phyloP scores from a whole-genome alignment of 345 rosid genomes.

The Linum usitatissimum region DNA sequence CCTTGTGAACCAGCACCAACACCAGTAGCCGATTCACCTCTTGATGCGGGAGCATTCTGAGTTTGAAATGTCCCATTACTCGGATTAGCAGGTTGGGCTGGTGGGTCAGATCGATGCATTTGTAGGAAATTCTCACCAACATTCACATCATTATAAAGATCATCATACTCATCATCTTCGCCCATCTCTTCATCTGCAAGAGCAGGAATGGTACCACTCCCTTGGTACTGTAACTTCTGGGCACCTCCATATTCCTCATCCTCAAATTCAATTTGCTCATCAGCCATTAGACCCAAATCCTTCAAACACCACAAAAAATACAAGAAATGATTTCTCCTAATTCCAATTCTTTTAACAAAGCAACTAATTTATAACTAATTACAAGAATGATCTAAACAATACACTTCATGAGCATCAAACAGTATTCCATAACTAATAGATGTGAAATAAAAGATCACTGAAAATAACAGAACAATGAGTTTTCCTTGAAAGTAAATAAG shows the following conservation, averaged over 20 bases:
- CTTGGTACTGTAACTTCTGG: slow-evolving; percentile 54
- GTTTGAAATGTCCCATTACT: slow-evolving; percentile 32
- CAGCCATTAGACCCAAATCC: slow-evolving; percentile 6
- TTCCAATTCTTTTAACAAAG: not conserved
- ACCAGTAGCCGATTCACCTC: slow-evolving; percentile 5
- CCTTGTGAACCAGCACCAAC: slow-evolving; percentile 30
- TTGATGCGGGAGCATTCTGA: slow-evolving; percentile 30
- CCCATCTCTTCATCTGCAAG: slow-evolving; percentile 67
- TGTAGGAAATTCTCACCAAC: slow-evolving; percentile 69
- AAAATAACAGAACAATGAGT: not conserved
- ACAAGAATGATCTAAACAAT: not conserved
- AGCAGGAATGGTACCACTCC: slow-evolving; percentile 74
- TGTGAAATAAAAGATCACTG: not conserved
- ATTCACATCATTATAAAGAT: slow-evolving; percentile 78
- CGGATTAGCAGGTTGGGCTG: slow-evolving; percentile 24
- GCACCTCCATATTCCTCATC: slow-evolving; percentile 10
- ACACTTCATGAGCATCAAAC: not conserved
- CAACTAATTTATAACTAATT: not conserved
- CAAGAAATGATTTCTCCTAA: not conserved
- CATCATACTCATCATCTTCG: slow-evolving; percentile 80
- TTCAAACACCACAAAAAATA: not conserved
- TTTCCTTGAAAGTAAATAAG: no score
- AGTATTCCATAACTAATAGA: not conserved
- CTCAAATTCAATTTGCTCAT: slow-evolving; percentile 10
- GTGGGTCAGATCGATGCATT: slow-evolving; percentile 43